Percentiles rank a stretch among this genome's conserved stretches.
phyloP scores from a whole-genome alignment of 192 early-diverging fungal species.

The Thoreauomyces humboldtii region DNA sequence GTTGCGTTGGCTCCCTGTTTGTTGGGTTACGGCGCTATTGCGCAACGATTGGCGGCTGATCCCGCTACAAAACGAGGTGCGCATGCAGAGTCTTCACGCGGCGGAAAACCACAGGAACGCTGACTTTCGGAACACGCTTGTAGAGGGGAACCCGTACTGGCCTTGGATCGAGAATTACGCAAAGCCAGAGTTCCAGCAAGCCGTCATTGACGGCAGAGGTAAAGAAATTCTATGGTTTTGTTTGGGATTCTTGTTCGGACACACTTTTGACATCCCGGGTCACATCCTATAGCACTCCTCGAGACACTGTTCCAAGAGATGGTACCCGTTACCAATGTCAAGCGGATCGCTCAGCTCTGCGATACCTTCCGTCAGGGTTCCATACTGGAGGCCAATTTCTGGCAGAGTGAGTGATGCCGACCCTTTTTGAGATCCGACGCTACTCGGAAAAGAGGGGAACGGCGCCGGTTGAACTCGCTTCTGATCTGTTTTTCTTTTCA shows the following conservation, averaged over 20 bases:
- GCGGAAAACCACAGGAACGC: not conserved
- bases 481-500: too few species aligned
- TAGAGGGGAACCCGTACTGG: constrained; percentile 78
- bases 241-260: not conserved
- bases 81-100: not conserved
- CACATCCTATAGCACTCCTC: too few species aligned
- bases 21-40: constrained; percentile 82
- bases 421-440: too few species aligned
- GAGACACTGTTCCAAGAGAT: constrained; percentile 50
- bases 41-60: constrained; percentile 57
- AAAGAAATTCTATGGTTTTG: constrained; percentile 18
- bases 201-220: constrained; percentile 50
- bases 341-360: constrained; percentile 59
- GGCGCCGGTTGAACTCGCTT: too few species aligned
- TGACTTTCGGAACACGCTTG: not conserved
- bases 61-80: constrained; percentile 56
- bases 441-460: too few species aligned
- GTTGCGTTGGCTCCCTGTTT: constrained; percentile 82
- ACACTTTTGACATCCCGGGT: constrained; percentile 17
- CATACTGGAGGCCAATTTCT: constrained; percentile 72
- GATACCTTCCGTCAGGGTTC: constrained; percentile 69
- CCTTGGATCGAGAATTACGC: constrained; percentile 76
- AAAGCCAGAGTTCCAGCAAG: constrained; percentile 63
- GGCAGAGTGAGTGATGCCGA: too few species aligned
- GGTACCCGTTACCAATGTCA: constrained; percentile 46